Percentiles rank a stretch among this genome's conserved stretches.
These are phyloP conservation scores for Alternaria incomplexa DNA, from an alignment of 2,329 filamentous ascomycete species.

Conservation along the genomic window DNA sequence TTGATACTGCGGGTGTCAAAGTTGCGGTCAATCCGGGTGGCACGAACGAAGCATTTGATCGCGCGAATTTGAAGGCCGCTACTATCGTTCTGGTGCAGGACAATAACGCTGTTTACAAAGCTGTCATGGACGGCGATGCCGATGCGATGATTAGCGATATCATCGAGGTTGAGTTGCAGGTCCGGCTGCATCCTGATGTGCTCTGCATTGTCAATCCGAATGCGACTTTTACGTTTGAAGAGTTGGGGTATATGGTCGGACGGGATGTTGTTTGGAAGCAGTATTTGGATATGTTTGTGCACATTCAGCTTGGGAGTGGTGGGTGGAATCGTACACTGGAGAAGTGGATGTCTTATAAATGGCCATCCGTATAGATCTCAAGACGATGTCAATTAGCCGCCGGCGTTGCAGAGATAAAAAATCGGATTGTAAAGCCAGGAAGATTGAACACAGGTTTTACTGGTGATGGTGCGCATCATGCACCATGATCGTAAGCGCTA, in stretches of 20 bases:
- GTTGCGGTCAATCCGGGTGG: constrained; percentile 18
- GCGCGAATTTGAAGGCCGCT: constrained; percentile 12
- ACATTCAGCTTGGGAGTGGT: constrained; percentile 13
- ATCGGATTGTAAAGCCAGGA: no score
- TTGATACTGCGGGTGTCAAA: constrained; percentile 15
- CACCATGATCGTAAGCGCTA: no score
- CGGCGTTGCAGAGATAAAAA: no score
- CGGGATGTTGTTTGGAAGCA: constrained; percentile 18
- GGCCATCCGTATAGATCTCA: no score
- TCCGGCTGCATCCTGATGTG: constrained; percentile 10
- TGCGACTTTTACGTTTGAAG: constrained; percentile 18
- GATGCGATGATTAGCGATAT: constrained; percentile 21
- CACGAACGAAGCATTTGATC: constrained; percentile 21
- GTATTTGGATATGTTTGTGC: constrained; percentile 18
- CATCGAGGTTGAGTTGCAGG: constrained; percentile 19
- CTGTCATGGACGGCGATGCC: constrained; percentile 17
- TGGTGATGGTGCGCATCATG: no score
- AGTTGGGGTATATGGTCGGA: constrained; percentile 15
- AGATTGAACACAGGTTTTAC: no score
- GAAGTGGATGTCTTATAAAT: constrained; percentile 22
- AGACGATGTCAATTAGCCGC: no score
- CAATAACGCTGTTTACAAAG: constrained; percentile 18
- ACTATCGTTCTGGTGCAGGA: constrained; percentile 14
- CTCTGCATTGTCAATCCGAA: constrained; percentile 14
- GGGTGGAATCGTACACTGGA: constrained; percentile 18